phyloP scores from a whole-genome alignment of 495 filamentous ascomycete genomes.

The Neurospora cerealis region DNA sequence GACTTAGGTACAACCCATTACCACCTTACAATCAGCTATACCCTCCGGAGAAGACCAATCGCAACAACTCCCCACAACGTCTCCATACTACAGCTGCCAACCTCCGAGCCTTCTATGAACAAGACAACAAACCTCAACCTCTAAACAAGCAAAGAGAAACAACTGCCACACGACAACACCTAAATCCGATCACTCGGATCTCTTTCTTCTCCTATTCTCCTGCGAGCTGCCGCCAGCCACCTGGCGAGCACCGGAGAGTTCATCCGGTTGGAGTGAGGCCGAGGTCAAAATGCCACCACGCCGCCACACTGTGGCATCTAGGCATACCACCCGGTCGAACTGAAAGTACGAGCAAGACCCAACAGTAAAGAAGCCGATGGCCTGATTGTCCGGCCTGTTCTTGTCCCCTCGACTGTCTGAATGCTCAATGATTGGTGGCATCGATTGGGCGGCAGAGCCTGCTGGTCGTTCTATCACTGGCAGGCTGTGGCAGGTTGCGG shows the following conservation, averaged over 20 bases:
- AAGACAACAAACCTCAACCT: not conserved
- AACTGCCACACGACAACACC: not conserved
- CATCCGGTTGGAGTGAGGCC: not conserved
- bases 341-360: not conserved
- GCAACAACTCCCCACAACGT: not conserved
- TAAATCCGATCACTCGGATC: not conserved
- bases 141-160: not conserved
- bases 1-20: not conserved
- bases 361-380: not conserved
- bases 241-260: not conserved
- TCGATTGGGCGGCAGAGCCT: not conserved
- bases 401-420: not conserved
- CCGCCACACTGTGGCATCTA: not conserved
- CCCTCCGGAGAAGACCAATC: not conserved
- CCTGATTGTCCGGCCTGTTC: not conserved
- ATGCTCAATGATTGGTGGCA: not conserved
- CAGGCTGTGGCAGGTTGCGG: not conserved
- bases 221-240: not conserved
- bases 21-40: not conserved
- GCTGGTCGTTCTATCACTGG: not conserved
- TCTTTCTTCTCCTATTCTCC: not conserved
- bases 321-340: not conserved
- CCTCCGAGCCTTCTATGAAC: not conserved
- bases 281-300: not conserved
- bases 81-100: not conserved